phyloP scores from a whole-genome alignment of 2,329 filamentous ascomycete species.

The Ceratocystis albifundus region DNA sequence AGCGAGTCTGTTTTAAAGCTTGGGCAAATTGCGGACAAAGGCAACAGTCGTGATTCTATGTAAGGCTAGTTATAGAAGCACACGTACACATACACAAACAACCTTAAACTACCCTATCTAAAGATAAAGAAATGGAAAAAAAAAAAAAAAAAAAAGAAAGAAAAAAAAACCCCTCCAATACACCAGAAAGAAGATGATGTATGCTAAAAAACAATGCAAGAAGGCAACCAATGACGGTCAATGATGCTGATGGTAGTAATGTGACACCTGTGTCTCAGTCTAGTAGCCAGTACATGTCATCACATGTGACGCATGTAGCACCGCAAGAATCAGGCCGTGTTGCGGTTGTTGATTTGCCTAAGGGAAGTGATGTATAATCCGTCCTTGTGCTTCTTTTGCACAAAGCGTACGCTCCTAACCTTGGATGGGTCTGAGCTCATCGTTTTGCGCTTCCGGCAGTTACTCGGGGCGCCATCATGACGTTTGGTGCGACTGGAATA shows the following conservation, averaged over 20 bases:
- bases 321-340: background rate
- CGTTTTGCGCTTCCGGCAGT: background rate
- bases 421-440: background rate
- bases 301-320: background rate
- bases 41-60: background rate
- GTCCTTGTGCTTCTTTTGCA: constrained; percentile 1
- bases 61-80: background rate
- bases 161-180: background rate
- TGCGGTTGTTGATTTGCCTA: constrained; percentile 5
- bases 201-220: background rate
- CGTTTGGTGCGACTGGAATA: background rate
- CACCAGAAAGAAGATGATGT: background rate
- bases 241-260: background rate
- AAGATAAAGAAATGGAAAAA: background rate
- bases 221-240: background rate
- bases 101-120: background rate
- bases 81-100: background rate
- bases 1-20: background rate
- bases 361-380: background rate
- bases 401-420: constrained; percentile 18
- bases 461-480: background rate
- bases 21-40: background rate
- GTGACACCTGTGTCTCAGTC: background rate
- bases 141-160: background rate
- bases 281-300: background rate